These are phyloP conservation scores for Cruciata laevipes DNA, from an alignment of 257 asterid genomes.

Conservation along the genomic window DNA sequence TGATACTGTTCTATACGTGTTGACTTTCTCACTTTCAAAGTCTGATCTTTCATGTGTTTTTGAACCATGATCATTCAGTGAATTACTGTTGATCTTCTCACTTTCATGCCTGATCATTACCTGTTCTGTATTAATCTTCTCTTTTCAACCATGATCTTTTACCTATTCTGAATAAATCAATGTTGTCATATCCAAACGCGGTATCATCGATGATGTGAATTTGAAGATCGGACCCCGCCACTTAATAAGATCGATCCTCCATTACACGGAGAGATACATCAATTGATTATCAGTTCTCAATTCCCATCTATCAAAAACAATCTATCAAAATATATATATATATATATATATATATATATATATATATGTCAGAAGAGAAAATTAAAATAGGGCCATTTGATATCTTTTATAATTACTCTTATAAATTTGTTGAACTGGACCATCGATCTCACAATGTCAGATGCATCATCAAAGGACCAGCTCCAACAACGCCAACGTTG, in stretches of 20 bases:
- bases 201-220: conserved; percentile 19
- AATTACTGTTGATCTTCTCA: too few relatives aligned
- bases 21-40: too few relatives aligned
- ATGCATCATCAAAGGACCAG: background rate
- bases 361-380: background rate
- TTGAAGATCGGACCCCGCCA: conserved; percentile 19
- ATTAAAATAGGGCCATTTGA: background rate
- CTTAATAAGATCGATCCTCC: conserved; percentile 11
- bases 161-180: too few relatives aligned
- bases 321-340: too few relatives aligned
- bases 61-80: too few relatives aligned
- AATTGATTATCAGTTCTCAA: background rate
- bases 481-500: background rate
- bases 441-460: conserved; percentile 16
- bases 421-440: background rate
- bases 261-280: conserved; percentile 17
- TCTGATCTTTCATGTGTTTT: too few relatives aligned
- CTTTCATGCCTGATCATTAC: too few relatives aligned
- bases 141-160: too few relatives aligned
- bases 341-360: too few relatives aligned
- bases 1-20: too few relatives aligned
- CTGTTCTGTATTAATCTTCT: too few relatives aligned
- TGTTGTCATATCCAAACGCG: conserved; percentile 25
- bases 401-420: background rate
- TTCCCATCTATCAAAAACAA: background rate